Base-by-base conservation (phyloP, 225 moss, liverwort and hornwort genomes). In the Marchantia polymorpha region DNA sequence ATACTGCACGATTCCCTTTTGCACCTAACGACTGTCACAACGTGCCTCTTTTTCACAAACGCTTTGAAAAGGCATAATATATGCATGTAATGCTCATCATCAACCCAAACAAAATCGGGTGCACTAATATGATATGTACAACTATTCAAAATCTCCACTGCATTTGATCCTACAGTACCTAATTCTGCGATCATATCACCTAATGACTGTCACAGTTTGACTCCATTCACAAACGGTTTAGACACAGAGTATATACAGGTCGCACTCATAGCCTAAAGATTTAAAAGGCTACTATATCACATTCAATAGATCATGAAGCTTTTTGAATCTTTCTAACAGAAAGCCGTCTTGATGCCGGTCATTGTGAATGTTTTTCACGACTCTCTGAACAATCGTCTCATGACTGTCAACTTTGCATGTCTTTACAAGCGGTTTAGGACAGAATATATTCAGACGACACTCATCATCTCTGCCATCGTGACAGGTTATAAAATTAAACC, bases 211-310 rank as follows among this genome's bases (percentile, higher is more conserved):
- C 25, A 11, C 29, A 29, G 23, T 3, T 25, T 67, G 27, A 23
- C 29, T 66, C 10, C 10, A 7, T 27, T 31, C 67, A 30, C 67
- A 31, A 67, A 67, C 67, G 67, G 67, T 30, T 30, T 67, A 31
- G 67, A 30, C 67, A 13, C n/a, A 61, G n/a, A 27, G 26, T 30
- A 26, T 67, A 25, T 25, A 65, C 65, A 29, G 67, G n/a, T 2
- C 13, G 29, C 25, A 30, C 67, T 67, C 30, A 67, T 27, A 29
- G 23, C 14, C 67, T 67, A 67, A 12, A 31, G 67, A 30, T 29
- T 29, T 12, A 67, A 67, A 67, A 67, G 67, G 30, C 67, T 67
- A 67, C 30, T 67, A 15, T 67, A 67, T 67, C 14, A 66, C 8
- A 67, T 67, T 13, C 30, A 30, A 25, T 29, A 27, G 29, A 30